Conservation (phyloP, 2,329 filamentous ascomycete species). For the Sodiomyces alkalinus region DNA sequence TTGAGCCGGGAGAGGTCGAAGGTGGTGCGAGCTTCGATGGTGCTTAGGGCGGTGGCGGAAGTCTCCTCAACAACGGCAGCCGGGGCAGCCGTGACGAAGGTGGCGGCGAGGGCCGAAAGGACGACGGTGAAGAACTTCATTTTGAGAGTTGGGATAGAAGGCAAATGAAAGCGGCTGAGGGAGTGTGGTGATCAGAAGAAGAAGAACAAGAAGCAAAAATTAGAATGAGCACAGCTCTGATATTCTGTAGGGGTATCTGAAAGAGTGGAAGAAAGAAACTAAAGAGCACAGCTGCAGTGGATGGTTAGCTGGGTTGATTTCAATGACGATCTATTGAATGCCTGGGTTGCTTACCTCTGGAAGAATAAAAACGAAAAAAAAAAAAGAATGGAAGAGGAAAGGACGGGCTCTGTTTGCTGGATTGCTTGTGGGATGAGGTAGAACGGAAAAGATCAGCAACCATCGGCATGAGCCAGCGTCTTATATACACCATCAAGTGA, state of each 20-base stretch:
- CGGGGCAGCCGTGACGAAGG: constrained; percentile 26
- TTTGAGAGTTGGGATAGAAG: too few species aligned
- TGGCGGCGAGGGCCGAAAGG: constrained; percentile 25
- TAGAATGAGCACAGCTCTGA: constrained; percentile 29
- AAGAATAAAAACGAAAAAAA: constrained; percentile 29
- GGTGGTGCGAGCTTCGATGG: constrained; percentile 19
- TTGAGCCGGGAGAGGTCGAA: constrained; percentile 25
- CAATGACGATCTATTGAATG: not conserved
- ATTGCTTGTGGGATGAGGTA: constrained; percentile 18
- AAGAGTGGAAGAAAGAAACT: constrained; percentile 26
- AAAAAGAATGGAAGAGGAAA: constrained; percentile 22
- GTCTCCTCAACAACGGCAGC: constrained; percentile 8
- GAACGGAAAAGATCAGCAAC: constrained; percentile 9
- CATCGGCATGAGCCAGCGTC: constrained; percentile 10
- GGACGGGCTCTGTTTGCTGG: constrained; percentile 16
- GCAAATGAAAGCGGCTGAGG: too few species aligned
- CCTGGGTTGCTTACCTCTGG: constrained; percentile 23
- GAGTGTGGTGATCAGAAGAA: constrained; percentile 10
- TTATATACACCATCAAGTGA: too few species aligned
- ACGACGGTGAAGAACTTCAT: constrained; percentile 35
- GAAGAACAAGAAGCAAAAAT: constrained; percentile 5
- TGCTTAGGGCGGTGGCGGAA: constrained; percentile 19
- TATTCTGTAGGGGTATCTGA: constrained; percentile 21
- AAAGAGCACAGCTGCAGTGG: constrained; percentile 31
- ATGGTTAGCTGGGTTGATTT: constrained; percentile 9